Conservation (phyloP, 345 rosid species). For the Brassica nigra region DNA sequence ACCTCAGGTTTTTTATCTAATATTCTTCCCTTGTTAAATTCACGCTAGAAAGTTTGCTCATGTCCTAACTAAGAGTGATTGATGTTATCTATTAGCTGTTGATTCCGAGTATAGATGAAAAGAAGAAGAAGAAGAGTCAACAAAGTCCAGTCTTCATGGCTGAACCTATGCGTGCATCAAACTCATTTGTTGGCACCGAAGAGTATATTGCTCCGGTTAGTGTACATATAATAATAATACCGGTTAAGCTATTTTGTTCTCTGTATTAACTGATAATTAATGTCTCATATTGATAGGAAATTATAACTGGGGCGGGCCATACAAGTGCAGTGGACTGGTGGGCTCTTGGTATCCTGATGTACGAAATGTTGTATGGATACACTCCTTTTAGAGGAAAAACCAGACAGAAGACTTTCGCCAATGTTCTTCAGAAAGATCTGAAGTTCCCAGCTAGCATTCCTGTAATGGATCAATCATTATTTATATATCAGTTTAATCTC, state of each 20-base stretch:
- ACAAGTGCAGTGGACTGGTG: slow-evolving; percentile 99
- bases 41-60: not conserved
- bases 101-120: slow-evolving; percentile 59
- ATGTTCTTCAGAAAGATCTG: slow-evolving; percentile 82
- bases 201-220: slow-evolving; percentile 96
- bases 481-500: not conserved
- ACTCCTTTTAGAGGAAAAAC: slow-evolving; percentile 97
- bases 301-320: slow-evolving; percentile 85
- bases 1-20: slow-evolving; percentile 61
- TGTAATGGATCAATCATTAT: slow-evolving; percentile 45
- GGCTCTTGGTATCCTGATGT: slow-evolving; percentile 95
- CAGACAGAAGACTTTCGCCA: slow-evolving; percentile 89
- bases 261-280: not conserved
- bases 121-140: slow-evolving; percentile 61
- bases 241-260: not conserved
- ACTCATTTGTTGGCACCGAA: slow-evolving; percentile 97
- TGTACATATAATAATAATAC: slow-evolving; percentile 14
- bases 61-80: not conserved
- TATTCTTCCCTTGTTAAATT: not conserved
- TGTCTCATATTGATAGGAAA: slow-evolving; percentile 60
- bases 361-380: slow-evolving; percentile 95
- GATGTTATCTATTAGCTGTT: slow-evolving; percentile 57
- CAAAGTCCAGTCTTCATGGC: slow-evolving; percentile 84
- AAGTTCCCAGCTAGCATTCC: slow-evolving; percentile 73
- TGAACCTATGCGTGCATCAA: slow-evolving; percentile 95